A percentile compares a stretch with the other conserved stretches of the same genome.
phyloP scores from a whole-genome alignment of 495 filamentous ascomycete species.

The Cercophora sp. region DNA sequence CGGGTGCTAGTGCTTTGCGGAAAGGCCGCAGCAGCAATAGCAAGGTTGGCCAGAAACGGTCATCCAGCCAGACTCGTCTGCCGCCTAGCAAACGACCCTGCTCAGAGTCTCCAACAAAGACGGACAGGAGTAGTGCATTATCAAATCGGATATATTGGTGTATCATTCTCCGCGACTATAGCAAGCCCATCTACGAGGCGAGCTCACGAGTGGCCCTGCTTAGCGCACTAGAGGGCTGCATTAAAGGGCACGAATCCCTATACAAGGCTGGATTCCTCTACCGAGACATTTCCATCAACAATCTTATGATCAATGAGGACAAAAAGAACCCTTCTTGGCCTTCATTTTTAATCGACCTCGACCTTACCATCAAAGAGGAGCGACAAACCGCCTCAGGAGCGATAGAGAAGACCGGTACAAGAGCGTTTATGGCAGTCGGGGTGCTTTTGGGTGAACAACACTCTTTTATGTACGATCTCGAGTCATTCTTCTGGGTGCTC shows the following conservation, averaged over 20 bases:
- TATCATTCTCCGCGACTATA: background rate
- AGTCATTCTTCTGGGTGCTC: conserved; percentile 53
- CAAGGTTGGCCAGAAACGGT: conserved; percentile 32
- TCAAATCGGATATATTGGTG: background rate
- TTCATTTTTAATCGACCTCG: conserved; percentile 40
- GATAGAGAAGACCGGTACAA: conserved; percentile 39
- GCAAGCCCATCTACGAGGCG: background rate
- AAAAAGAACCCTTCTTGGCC: conserved; percentile 11
- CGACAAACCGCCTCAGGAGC: conserved; percentile 32
- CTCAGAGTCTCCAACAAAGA: background rate
- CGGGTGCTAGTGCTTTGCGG: conserved; percentile 6
- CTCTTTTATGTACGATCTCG: too few species aligned
- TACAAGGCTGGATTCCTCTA: conserved; percentile 22
- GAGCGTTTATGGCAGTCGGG: conserved; percentile 42
- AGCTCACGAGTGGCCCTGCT: conserved; percentile 24
- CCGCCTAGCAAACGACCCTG: conserved; percentile 7
- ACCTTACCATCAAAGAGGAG: conserved; percentile 36
- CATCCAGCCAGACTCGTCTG: conserved; percentile 26
- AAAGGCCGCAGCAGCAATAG: conserved; percentile 26
- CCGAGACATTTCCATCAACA: conserved; percentile 35
- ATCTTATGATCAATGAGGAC: conserved; percentile 41
- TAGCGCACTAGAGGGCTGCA: conserved; percentile 33
- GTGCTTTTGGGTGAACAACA: conserved; percentile 34
- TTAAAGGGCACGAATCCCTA: conserved; percentile 14
- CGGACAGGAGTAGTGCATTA: background rate